These are phyloP conservation scores for Acidiella bohemica DNA, from an alignment of 495 filamentous ascomycete genomes.

Conservation along the genomic window DNA sequence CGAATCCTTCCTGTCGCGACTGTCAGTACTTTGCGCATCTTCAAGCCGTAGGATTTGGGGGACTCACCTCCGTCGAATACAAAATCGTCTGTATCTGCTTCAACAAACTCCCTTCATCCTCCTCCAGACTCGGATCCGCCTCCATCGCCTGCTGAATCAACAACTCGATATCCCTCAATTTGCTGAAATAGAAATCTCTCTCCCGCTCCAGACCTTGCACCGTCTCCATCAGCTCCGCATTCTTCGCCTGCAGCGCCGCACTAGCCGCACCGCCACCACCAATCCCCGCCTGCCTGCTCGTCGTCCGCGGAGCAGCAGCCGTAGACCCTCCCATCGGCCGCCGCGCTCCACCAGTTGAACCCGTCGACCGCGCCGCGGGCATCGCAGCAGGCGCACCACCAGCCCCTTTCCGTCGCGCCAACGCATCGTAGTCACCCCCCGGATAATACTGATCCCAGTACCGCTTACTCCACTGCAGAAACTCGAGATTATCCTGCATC, in stretches of 20 bases:
- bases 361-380: constrained; percentile 27
- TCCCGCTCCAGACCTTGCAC: constrained; percentile 42
- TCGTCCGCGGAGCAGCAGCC: constrained; percentile 27
- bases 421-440: constrained; percentile 88
- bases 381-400: constrained; percentile 26
- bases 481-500: constrained; percentile 99
- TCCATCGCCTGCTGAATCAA: constrained; percentile 85
- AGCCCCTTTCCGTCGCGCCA: constrained; percentile 66
- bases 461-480: constrained; percentile 88
- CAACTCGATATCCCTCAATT: constrained; percentile 90
- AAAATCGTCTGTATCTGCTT: constrained; percentile 92
- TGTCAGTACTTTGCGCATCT: neutral
- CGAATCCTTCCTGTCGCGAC: constrained; percentile 50
- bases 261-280: constrained; percentile 41
- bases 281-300: constrained; percentile 23
- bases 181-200: constrained; percentile 97
- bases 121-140: constrained; percentile 76
- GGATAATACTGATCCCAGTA: constrained; percentile 99
- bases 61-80: constrained; percentile 80
- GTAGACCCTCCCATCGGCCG: constrained; percentile 31
- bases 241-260: constrained; percentile 66
- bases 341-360: constrained; percentile 22
- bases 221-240: constrained; percentile 47
- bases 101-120: constrained; percentile 78
- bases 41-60: neutral